Conservation (phyloP, 495 filamentous ascomycete species). For the Physcia stellaris region DNA sequence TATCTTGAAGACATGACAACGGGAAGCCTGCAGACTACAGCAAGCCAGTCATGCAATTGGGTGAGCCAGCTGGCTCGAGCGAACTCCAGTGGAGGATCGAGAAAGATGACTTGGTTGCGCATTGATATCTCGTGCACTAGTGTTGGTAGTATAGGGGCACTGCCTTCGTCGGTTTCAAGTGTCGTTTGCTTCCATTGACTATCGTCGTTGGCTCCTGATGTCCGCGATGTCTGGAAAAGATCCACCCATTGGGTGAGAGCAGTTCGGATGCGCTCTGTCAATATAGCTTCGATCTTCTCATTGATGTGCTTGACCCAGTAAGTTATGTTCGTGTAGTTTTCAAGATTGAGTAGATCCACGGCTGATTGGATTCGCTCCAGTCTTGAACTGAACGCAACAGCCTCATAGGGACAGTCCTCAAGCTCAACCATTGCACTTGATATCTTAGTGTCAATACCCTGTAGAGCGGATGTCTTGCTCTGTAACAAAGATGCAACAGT, state of each 20-base stretch:
- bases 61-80: conserved; percentile 87
- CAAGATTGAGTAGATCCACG: conserved; percentile 89
- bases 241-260: conserved; percentile 76
- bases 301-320: conserved; percentile 85
- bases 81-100: conserved; percentile 85
- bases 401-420: conserved; percentile 71
- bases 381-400: conserved; percentile 58
- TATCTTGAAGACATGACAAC: conserved; percentile 92
- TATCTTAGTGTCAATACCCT: conserved; percentile 66
- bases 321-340: conserved; percentile 82
- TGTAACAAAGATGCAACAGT: conserved; percentile 72
- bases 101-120: conserved; percentile 89
- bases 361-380: conserved; percentile 73
- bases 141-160: conserved; percentile 36
- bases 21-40: conserved; percentile 77
- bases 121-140: conserved; percentile 87
- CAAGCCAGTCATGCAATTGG: conserved; percentile 87
- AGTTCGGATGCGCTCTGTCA: conserved; percentile 62
- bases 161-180: conserved; percentile 27
- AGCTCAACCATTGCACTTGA: conserved; percentile 71
- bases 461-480: conserved; percentile 63
- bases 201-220: conserved; percentile 28
- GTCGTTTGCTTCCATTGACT: conserved; percentile 20
- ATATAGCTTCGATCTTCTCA: conserved; percentile 58
- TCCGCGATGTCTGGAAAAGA: conserved; percentile 54